A percentile compares a stretch with the other conserved stretches of the same genome.
phyloP scores from a whole-genome alignment of 495 filamentous ascomycete species.

The Parathielavia appendiculata region DNA sequence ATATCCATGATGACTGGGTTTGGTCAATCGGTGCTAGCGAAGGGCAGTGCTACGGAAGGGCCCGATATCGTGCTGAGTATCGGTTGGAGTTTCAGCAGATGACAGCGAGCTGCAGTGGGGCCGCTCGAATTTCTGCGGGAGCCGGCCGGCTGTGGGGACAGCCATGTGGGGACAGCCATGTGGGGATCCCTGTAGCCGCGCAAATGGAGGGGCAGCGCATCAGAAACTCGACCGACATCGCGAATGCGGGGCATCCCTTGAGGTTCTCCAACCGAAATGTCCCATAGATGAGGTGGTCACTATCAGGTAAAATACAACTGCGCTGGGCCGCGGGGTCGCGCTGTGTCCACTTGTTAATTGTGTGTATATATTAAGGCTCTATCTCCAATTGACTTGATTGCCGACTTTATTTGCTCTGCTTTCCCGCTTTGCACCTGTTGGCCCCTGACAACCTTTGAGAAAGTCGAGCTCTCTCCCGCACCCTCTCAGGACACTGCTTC shows the following conservation, averaged over 20 bases:
- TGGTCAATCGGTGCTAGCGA: too few species aligned
- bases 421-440: not conserved
- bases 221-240: slow-evolving; percentile 4
- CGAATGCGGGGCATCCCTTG: slow-evolving; percentile 13
- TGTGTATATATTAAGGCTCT: slow-evolving; percentile 12
- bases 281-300: not conserved
- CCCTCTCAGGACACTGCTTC: not conserved
- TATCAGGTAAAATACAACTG: not conserved
- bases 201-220: slow-evolving; percentile 32
- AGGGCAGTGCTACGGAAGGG: too few species aligned
- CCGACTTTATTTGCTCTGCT: not conserved
- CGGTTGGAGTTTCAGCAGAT: not conserved
- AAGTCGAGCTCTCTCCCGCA: not conserved
- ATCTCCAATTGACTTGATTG: not conserved
- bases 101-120: slow-evolving; percentile 12
- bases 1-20: slow-evolving; percentile 63
- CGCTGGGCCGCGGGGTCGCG: slow-evolving; percentile 1
- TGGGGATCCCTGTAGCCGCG: slow-evolving; percentile 25
- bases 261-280: slow-evolving; percentile 10
- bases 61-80: slow-evolving; percentile 3
- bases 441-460: not conserved
- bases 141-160: slow-evolving; percentile 7
- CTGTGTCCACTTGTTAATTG: slow-evolving; percentile 6
- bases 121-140: not conserved
- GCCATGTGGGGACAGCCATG: not conserved